phyloP scores from a whole-genome alignment of 306 rosid genomes.

The Sophora flavescens region DNA sequence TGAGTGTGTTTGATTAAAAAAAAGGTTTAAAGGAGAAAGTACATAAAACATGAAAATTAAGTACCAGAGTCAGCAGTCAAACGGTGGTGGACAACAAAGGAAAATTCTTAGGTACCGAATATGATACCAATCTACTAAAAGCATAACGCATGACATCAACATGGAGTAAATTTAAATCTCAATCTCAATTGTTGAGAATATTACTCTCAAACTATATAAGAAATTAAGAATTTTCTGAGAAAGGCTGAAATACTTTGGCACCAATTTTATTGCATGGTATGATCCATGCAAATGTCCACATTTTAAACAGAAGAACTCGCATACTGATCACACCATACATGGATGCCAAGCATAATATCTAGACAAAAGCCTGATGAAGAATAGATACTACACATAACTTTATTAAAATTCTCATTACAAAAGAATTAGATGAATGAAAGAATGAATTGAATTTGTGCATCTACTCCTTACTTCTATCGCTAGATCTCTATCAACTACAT shows the following conservation, averaged over 20 bases:
- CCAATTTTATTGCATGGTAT: too few species aligned
- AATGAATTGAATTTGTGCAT: conserved; percentile 61
- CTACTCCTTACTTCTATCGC: conserved; percentile 33
- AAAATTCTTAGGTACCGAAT: background rate
- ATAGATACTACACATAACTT: conserved; percentile 29
- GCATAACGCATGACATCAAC: background rate
- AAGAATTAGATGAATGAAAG: conserved; percentile 62
- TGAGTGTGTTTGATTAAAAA: too few species aligned
- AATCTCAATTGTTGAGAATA: background rate
- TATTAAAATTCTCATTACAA: conserved; percentile 38
- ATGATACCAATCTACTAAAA: background rate
- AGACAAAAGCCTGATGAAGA: conserved; percentile 28
- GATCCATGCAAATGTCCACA: background rate
- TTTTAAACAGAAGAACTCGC: background rate
- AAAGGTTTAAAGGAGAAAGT: background rate
- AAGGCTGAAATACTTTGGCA: background rate
- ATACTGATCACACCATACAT: background rate
- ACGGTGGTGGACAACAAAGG: too few species aligned
- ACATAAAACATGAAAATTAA: background rate
- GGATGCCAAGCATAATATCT: conserved; percentile 21
- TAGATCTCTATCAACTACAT: conserved; percentile 50
- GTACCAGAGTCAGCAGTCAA: too few species aligned
- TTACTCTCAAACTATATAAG: background rate
- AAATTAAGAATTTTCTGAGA: background rate
- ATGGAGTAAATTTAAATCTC: background rate